phyloP scores from a whole-genome alignment of 2,329 filamentous ascomycete genomes.

The Sporothrix dimorphospora region DNA sequence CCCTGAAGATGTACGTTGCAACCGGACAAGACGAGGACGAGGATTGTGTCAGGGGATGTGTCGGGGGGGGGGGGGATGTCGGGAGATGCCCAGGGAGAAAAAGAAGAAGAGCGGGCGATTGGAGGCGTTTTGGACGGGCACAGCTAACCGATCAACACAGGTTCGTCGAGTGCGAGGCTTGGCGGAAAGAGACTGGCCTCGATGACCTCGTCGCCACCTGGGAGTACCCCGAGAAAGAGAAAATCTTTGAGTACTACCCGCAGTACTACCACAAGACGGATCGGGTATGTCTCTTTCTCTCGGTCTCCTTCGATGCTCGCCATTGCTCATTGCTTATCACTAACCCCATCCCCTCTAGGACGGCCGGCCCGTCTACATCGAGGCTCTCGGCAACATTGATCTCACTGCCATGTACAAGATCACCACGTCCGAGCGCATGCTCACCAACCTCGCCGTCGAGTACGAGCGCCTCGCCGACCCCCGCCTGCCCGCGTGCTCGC shows the following conservation, averaged over 20 bases:
- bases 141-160: conserved; percentile 50
- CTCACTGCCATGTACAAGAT: conserved; percentile 89
- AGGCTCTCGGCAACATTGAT: conserved; percentile 93
- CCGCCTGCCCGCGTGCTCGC: conserved; percentile 90
- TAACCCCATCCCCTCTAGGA: conserved; percentile 61
- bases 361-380: conserved; percentile 95
- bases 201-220: conserved; percentile 80
- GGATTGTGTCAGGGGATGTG: background rate
- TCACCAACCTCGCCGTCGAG: conserved; percentile 93
- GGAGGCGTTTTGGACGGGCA: no score
- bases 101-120: background rate
- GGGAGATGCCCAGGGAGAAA: no score
- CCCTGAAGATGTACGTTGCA: conserved; percentile 82
- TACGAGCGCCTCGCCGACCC: conserved; percentile 96
- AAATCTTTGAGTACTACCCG: conserved; percentile 90
- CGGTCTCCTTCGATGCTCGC: background rate
- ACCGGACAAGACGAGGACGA: background rate
- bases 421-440: conserved; percentile 89
- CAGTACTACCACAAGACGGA: conserved; percentile 99
- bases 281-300: conserved; percentile 55
- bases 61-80: no score
- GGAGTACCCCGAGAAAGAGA: conserved; percentile 81
- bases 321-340: background rate
- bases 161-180: conserved; percentile 89
- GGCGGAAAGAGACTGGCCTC: conserved; percentile 84